phyloP scores from a whole-genome alignment of 495 filamentous ascomycete genomes.

The Penicillium manginii region DNA sequence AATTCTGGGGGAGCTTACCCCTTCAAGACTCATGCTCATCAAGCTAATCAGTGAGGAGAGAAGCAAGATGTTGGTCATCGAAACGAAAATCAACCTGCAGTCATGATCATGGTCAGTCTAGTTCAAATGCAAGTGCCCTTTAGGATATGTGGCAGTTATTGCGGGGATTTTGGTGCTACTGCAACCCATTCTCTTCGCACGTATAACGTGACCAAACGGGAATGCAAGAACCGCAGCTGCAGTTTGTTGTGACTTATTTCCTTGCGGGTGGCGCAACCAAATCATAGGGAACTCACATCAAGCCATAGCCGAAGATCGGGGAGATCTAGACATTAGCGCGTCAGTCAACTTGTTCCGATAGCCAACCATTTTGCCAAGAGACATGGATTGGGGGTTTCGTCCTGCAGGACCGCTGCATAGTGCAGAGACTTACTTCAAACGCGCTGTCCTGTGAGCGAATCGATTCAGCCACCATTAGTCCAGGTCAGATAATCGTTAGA shows the following conservation, averaged over 20 bases:
- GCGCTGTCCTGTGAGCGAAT: slow-evolving; percentile 57
- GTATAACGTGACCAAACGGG: slow-evolving; percentile 41
- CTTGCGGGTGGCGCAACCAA: slow-evolving; percentile 33
- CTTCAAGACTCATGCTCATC: slow-evolving; percentile 85
- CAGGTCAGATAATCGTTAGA: slow-evolving; percentile 17
- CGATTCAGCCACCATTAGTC: slow-evolving; percentile 50
- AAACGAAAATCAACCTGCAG: slow-evolving; percentile 72
- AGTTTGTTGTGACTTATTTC: slow-evolving; percentile 4
- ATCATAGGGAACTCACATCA: slow-evolving; percentile 41
- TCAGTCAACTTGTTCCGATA: slow-evolving; percentile 44
- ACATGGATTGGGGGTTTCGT: slow-evolving; percentile 34
- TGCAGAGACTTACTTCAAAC: slow-evolving; percentile 45
- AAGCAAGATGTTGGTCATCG: slow-evolving; percentile 86
- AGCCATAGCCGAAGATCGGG: slow-evolving; percentile 50
- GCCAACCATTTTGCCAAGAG: slow-evolving; percentile 47
- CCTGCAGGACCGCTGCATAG: slow-evolving; percentile 39
- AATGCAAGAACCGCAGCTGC: slow-evolving; percentile 29
- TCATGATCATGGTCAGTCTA: slow-evolving; percentile 14
- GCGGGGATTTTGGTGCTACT: slow-evolving; percentile 11
- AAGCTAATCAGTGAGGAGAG: slow-evolving; percentile 90
- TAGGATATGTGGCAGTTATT: slow-evolving; percentile 31
- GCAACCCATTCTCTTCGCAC: slow-evolving; percentile 11
- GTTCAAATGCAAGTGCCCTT: slow-evolving; percentile 6
- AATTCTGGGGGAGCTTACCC: slow-evolving; percentile 56
- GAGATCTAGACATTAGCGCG: slow-evolving; percentile 50